A percentile compares a stretch with the other conserved stretches of the same genome.
Conservation (phyloP, 2,329 filamentous ascomycete genomes). For the Ophiocordyceps camponoti-leonardi region DNA sequence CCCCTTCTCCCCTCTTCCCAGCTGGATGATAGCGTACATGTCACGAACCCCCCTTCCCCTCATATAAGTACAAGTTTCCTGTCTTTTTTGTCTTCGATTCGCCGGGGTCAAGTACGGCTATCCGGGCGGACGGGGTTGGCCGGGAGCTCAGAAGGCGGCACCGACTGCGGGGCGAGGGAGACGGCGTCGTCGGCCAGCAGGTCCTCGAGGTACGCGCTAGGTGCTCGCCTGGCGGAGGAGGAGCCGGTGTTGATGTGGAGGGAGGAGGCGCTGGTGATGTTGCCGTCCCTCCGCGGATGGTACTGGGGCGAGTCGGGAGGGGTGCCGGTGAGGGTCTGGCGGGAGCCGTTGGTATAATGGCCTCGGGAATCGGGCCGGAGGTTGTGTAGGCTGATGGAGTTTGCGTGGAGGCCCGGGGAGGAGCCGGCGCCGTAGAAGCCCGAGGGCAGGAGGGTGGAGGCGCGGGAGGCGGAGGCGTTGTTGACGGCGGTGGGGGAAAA, state of each 20-base stretch:
- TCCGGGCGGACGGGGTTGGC: neutral
- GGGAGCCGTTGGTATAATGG: conserved; percentile 21
- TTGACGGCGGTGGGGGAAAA: conserved; percentile 80
- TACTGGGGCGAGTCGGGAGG: conserved; percentile 50
- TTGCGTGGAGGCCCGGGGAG: conserved; percentile 26
- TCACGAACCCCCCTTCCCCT: too few species aligned
- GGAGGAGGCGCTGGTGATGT: conserved; percentile 49
- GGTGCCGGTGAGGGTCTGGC: conserved; percentile 28
- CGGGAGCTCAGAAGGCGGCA: conserved; percentile 10
- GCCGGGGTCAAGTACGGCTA: neutral
- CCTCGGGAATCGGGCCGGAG: conserved; percentile 41
- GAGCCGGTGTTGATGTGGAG: conserved; percentile 35
- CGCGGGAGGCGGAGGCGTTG: conserved; percentile 43
- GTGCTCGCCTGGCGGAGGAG: conserved; percentile 53
- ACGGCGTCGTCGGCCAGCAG: conserved; percentile 60
- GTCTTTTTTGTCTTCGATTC: too few species aligned
- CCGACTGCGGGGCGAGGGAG: conserved; percentile 26
- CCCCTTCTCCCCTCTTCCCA: too few species aligned
- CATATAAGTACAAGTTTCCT: too few species aligned
- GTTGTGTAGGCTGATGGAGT: conserved; percentile 42
- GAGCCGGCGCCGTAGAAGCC: conserved; percentile 73
- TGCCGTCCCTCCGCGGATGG: conserved; percentile 30
- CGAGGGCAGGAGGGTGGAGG: conserved; percentile 69
- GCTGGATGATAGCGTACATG: too few species aligned
- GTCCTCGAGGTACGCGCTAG: conserved; percentile 81